Percentiles rank a stretch among this genome's conserved stretches.
Conservation (phyloP, 768 basidiomycete species). For the Clathrus columnatus region DNA sequence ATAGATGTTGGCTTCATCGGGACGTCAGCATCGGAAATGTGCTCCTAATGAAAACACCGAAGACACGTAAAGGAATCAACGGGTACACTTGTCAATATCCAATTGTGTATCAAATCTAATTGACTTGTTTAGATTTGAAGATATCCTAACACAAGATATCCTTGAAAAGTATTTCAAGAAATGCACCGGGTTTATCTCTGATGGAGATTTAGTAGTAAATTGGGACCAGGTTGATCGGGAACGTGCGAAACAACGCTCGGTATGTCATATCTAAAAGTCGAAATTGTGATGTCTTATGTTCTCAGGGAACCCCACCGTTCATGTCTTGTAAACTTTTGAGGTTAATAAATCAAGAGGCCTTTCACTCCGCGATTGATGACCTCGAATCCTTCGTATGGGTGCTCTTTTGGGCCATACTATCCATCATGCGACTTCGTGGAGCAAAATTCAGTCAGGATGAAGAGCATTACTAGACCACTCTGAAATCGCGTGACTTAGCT, state of each 20-base stretch:
- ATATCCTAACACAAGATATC: not conserved
- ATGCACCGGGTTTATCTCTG: not conserved
- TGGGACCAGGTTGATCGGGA: not conserved
- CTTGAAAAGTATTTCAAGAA: not conserved
- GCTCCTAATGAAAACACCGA: not conserved
- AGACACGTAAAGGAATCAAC: not conserved
- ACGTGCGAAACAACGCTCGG: not conserved
- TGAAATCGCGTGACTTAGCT: too few relatives aligned
- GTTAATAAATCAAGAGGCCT: too few relatives aligned
- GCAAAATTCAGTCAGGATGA: too few relatives aligned
- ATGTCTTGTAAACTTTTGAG: too few relatives aligned
- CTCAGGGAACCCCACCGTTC: too few relatives aligned
- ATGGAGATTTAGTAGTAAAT: not conserved
- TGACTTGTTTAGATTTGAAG: not conserved
- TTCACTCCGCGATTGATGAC: too few relatives aligned
- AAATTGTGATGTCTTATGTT: not conserved
- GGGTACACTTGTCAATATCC: not conserved
- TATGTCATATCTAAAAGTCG: not conserved
- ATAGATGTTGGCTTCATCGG: constrained; percentile 6
- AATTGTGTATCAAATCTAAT: not conserved
- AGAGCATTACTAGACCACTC: too few relatives aligned
- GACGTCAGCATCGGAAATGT: constrained; percentile 9
- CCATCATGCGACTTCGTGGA: too few relatives aligned
- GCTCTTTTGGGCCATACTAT: too few relatives aligned
- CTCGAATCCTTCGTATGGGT: too few relatives aligned